Base-by-base conservation (phyloP, 164 flowering plant genomes). In the Chimonanthus praecox region DNA sequence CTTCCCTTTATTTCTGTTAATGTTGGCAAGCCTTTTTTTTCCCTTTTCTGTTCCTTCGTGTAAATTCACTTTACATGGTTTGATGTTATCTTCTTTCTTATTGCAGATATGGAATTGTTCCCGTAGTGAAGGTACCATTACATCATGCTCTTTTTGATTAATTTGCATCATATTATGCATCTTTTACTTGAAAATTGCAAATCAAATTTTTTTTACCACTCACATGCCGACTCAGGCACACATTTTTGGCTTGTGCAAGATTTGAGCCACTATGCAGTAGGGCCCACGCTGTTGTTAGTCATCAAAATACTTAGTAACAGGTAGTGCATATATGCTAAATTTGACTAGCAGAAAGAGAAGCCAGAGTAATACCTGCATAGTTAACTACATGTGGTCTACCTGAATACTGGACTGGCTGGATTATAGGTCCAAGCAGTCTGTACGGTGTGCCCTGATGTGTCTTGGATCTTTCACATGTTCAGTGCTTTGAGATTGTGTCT, bases 71-170 rank as follows among this genome's bases (percentile, higher is more conserved):
- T 54, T 54, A 9, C n/a, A 13, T 21, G 20, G 21, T 70, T 81
- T 81, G 72, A 69, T 80, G 60, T 49, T 70, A 18, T 70, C 47
- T 80, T 77, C 11, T 62, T n/a, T 76, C 76, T 78, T 79, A 69
- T 72, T 70, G 64, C 94, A 92, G 97, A 90, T 92, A 80, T 92
- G 97, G 97, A 88, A 88, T 67, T 92, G 97, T 67, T 87, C 94
- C 5, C 88, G 90, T 10, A 82, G 81, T 78, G 97, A 92, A 92
- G 97, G 97, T 92, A 85, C 70, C 47, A 47, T 46, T 21, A 18
- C 15, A 5, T 70, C 4, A 47, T 47, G 20, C 11, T 47, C 6
- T 70, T 21, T 20, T 51, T 48, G 16, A 69, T 69, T 63, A 33
- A 9, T 18, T 2, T 13, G 44, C 72, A 70, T 70, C 48, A 33